Conservation (phyloP, 257 asterid genomes). For the Solanum ossicruentum region DNA sequence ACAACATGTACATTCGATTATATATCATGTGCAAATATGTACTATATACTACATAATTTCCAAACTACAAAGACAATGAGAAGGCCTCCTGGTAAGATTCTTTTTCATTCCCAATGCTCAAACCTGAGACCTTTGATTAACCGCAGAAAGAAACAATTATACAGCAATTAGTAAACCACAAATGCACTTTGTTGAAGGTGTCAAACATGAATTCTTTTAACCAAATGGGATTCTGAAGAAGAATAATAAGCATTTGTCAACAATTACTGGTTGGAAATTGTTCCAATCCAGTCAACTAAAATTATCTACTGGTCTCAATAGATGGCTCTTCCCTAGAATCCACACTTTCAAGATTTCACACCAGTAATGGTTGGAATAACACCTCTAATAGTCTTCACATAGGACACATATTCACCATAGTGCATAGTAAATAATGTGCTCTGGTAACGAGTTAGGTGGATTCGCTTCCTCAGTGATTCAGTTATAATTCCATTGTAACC, state of each 20-base stretch:
- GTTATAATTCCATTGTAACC: conserved; percentile 57
- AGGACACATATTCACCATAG: conserved; percentile 56
- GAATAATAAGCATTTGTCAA: neutral
- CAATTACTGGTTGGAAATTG: neutral
- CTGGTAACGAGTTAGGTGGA: conserved; percentile 69
- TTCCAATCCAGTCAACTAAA: neutral
- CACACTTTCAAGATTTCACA: conserved; percentile 28
- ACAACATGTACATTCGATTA: no score
- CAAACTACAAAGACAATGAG: no score
- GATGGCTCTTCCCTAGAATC: conserved; percentile 11
- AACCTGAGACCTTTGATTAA: neutral
- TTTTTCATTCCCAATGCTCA: no score
- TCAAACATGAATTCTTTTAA: neutral
- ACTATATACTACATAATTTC: no score
- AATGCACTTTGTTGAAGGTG: neutral
- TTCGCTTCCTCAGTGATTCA: conserved; percentile 9
- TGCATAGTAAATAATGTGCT: conserved; percentile 79
- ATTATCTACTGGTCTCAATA: conserved; percentile 4
- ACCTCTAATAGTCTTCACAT: conserved; percentile 71
- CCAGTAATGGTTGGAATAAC: conserved; percentile 58
- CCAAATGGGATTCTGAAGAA: neutral
- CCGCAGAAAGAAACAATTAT: neutral
- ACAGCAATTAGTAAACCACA: neutral
- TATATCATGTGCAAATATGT: no score
- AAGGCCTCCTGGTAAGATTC: no score